A percentile compares a stretch with the other conserved stretches of the same genome.
These are phyloP conservation scores for Cutaneotrichosporon curvatum DNA, from an alignment of 1,284 basidiomycete genomes.

Conservation along the genomic window DNA sequence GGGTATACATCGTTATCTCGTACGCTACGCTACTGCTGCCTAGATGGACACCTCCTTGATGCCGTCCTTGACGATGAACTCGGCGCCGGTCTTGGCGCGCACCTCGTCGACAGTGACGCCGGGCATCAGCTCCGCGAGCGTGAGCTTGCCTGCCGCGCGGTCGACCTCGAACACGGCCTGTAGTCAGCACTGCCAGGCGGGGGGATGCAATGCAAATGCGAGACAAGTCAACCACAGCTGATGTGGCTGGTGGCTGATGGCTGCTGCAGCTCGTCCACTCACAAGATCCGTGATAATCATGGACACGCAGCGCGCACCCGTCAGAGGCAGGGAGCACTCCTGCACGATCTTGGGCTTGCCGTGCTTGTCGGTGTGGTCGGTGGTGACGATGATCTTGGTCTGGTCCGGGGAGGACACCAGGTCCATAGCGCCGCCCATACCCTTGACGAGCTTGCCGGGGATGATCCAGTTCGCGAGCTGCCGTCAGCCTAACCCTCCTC, in stretches of 20 bases:
- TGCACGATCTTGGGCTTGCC: slow-evolving; percentile 81
- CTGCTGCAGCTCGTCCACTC: too few relatives aligned
- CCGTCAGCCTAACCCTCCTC: background rate
- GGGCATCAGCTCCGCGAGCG: slow-evolving; percentile 69
- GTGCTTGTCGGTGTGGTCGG: slow-evolving; percentile 44
- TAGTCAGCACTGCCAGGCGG: too few relatives aligned
- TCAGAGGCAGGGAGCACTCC: slow-evolving; percentile 75
- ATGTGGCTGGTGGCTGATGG: too few relatives aligned
- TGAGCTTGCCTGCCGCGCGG: slow-evolving; percentile 61
- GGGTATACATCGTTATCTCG: too few relatives aligned
- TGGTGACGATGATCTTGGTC: slow-evolving; percentile 51
- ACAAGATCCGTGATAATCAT: slow-evolving; percentile 82
- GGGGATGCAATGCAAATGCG: too few relatives aligned
- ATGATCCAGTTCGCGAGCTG: slow-evolving; percentile 91
- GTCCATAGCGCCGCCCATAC: slow-evolving; percentile 94
- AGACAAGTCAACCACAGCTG: too few relatives aligned
- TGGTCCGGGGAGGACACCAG: slow-evolving; percentile 86
- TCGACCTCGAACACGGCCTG: slow-evolving; percentile 70
- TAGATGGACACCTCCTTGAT: slow-evolving; percentile 10
- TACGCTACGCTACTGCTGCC: background rate
- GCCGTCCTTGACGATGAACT: slow-evolving; percentile 52
- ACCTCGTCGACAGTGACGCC: slow-evolving; percentile 77
- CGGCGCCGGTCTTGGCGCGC: slow-evolving; percentile 69
- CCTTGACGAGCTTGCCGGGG: slow-evolving; percentile 82
- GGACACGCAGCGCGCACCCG: slow-evolving; percentile 76